Evolutionary conservation across 2,329 filamentous ascomycete genomes (phyloP).

Genomic region (Phialophora expanda): DNA sequence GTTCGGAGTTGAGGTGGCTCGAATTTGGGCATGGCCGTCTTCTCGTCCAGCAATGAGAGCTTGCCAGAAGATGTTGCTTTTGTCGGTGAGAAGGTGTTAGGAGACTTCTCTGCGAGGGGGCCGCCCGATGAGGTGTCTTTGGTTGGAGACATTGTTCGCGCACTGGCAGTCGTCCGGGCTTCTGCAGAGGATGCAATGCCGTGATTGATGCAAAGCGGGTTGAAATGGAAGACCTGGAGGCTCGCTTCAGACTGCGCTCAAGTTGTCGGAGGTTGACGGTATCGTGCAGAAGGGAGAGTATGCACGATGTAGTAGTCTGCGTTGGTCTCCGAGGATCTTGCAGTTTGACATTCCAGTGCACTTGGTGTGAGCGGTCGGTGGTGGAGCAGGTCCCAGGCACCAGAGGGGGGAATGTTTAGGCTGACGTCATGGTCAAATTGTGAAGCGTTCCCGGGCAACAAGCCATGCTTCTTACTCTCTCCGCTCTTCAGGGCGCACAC

Average conservation of each 20-base stretch:
- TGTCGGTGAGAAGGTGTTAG: conserved; percentile 33
- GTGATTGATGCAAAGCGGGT: conserved; percentile 1
- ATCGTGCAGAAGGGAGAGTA: not conserved
- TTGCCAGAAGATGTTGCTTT: conserved; percentile 22
- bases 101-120: conserved; percentile 28
- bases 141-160: conserved; percentile 27
- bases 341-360: not conserved
- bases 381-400: not conserved
- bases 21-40: conserved; percentile 21
- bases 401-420: not conserved
- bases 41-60: conserved; percentile 18
- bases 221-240: not conserved
- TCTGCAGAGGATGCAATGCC: not conserved
- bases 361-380: not conserved
- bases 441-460: not conserved
- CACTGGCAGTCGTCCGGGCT: not conserved
- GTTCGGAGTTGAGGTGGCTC: conserved; percentile 6
- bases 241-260: not conserved
- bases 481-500: not conserved
- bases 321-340: not conserved
- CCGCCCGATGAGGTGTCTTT: conserved; percentile 13
- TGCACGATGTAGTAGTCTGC: not conserved
- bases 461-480: not conserved
- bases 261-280: not conserved
- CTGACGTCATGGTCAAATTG: conserved; percentile 5